Evolutionary conservation across 2,329 filamentous ascomycete species (phyloP), one percentile per base, ranked within the genome.

Genomic region (Incumbomyces delicatus): DNA sequence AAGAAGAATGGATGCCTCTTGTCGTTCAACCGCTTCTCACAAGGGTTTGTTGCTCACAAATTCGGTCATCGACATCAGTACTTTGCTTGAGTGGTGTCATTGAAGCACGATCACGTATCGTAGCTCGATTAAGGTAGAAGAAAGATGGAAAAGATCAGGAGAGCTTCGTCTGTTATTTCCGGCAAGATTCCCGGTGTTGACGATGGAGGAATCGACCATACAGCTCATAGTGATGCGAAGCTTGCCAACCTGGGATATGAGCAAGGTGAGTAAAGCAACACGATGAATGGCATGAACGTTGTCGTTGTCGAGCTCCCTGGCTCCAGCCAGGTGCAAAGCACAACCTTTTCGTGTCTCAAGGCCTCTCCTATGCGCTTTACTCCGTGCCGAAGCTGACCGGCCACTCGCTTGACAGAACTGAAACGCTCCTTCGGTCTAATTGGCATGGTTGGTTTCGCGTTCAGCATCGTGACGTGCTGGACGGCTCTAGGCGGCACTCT

Each of bases 361-460:
- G n/a, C n/a, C 22, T 27, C 22, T 27, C 4, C 8, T 27, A 8
- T 27, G n/a, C 22, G 8, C 8, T 27, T 27, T 27, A 4, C 5
- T 27, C 4, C 22, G 8, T 27, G 22, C 8, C 22, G 8, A 27
- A 17, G 33, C 13, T 17, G 33, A 35, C 16, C 6, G 39, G 43
- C 20, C 6, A 12, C 40, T 16, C 39, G n/a, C 30, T 20, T 32
- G 4, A 41, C 49, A 75, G 74, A 79, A 59, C 67, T 79, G 53
- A 76, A 76, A 57, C 72, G 75, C 7, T 73, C 67, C 7, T 79
- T 78, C 53, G 66, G 72, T 8, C 59, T 77, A 5, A 53, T 78
- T 22, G 74, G 75, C 31, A 79, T 79, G 73, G 67, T 79, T 30
- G 76, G 74, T 1, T 79, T 80, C 61, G 72, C 68, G 38, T 79